Base-by-base conservation (phyloP, 495 filamentous ascomycete species). In the Neurospora tetrasperma region DNA sequence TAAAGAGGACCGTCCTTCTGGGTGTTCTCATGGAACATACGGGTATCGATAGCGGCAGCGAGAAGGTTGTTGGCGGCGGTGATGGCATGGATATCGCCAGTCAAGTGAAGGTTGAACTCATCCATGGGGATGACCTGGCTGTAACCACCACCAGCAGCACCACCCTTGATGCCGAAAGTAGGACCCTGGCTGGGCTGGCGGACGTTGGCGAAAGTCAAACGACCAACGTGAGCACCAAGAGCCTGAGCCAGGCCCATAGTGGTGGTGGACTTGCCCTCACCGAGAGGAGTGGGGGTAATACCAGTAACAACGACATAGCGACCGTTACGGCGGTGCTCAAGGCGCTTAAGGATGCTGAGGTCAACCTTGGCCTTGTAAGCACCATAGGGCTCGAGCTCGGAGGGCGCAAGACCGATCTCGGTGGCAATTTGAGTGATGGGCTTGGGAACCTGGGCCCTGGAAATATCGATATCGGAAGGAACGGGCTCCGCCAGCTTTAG, bases 111-210 rank as follows among this genome's bases (percentile, higher is more conserved):
- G 80, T 99, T 99, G 86, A 99, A 99, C 81, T 99, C 96, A 75
- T 99, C 96, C 96, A 99, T 99, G 70, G 96, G 96, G 76, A 99
- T 98, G 78, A 98, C 96, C 82, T 99, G 96, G 81, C 93, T 96
- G 86, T 97, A 99, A 18, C 96, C 96, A 75, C 96, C 96, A 78
- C 96, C 96, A 72, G 96, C 96, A 70, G 96, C 96, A 74, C 96
- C 96, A 62, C 96, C 96, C 84, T 99, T 99, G 86, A 99, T 98
- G 78, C 96, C 96, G 79, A 99, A 99, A 0, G 96, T 99, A 70
- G 96, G 96, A 11, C 96, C 96, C 85, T 98, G 96, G 78, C 93
- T 96, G 40, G 96, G 96, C 83, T 99, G 96, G 69, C 96, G 89
- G 70, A 99, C 96, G 77, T 99, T 99, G 81, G 96, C 95, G 78